Evolutionary conservation across 371 early-diverging fungal genomes (phyloP).

Genomic region (Saksenaea vasiformis): DNA sequence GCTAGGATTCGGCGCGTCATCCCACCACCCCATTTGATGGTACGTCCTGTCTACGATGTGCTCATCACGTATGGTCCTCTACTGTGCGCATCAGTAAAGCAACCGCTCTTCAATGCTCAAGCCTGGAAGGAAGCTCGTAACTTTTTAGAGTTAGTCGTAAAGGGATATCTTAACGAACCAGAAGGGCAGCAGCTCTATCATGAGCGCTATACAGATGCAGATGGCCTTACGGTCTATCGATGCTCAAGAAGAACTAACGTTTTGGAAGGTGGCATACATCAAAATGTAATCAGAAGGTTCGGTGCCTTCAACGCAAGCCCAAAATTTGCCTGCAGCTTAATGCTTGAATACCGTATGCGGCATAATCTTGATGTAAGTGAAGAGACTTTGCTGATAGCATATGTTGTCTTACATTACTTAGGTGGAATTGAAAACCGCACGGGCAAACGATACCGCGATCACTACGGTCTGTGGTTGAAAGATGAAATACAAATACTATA

Average conservation of each 20-base stretch:
- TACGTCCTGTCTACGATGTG: too few relatives aligned
- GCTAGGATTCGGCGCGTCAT: too few relatives aligned
- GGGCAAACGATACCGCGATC: too few relatives aligned
- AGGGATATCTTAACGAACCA: not conserved
- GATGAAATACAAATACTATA: too few relatives aligned
- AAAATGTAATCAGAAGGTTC: not conserved
- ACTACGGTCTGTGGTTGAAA: too few relatives aligned
- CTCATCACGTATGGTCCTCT: not conserved
- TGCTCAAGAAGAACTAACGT: not conserved
- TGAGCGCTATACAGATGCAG: not conserved
- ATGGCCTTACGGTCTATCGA: not conserved
- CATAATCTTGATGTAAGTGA: too few relatives aligned
- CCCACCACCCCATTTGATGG: too few relatives aligned
- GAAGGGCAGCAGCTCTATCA: not conserved
- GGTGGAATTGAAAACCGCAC: too few relatives aligned
- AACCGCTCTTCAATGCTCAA: not conserved
- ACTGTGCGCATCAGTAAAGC: not conserved
- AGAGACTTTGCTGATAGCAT: too few relatives aligned
- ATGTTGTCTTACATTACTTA: too few relatives aligned
- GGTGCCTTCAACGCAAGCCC: not conserved
- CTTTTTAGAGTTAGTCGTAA: not conserved
- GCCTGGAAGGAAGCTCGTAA: not conserved
- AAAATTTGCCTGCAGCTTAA: not conserved
- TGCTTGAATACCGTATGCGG: not conserved
- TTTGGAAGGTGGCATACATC: conserved; percentile 3